Percentiles rank a stretch among this genome's conserved stretches.
These are phyloP conservation scores for Anastatica hierochuntica DNA, from an alignment of 345 rosid genomes.

Conservation along the genomic window DNA sequence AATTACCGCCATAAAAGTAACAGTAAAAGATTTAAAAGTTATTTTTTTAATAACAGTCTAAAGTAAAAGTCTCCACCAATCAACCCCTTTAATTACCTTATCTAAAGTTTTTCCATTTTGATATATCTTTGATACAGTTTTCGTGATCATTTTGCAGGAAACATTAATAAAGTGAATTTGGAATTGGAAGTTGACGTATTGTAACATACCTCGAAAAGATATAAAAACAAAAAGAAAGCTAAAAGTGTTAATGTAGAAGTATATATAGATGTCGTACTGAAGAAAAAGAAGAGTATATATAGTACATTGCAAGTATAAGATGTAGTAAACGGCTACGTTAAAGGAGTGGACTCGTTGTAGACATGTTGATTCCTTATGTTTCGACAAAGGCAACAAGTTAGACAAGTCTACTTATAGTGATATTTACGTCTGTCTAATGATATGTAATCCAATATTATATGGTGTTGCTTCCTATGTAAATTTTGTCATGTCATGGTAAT, in stretches of 20 bases:
- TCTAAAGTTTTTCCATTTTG: background rate
- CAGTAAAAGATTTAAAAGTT: no score
- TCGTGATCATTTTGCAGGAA: conserved; percentile 16
- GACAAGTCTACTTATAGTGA: conserved; percentile 2
- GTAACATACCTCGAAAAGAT: background rate
- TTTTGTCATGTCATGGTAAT: background rate
- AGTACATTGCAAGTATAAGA: background rate
- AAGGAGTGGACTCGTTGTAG: conserved; percentile 6
- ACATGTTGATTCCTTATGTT: conserved; percentile 12
- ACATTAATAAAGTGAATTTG: conserved; percentile 1
- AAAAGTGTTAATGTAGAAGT: background rate
- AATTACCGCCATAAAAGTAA: no score
- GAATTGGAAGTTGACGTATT: conserved; percentile 3
- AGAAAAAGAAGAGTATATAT: background rate
- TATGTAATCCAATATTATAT: background rate
- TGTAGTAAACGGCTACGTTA: background rate
- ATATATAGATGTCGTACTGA: no score
- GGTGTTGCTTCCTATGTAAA: conserved; percentile 1
- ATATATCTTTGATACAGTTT: background rate
- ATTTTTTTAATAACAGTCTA: no score
- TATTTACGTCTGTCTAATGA: background rate
- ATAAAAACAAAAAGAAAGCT: background rate
- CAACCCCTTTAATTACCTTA: no score
- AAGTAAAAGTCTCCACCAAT: no score
- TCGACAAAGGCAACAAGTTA: conserved; percentile 7